These are phyloP conservation scores for Apiosordaria backusii DNA, from an alignment of 495 filamentous ascomycete species.

Conservation along the genomic window DNA sequence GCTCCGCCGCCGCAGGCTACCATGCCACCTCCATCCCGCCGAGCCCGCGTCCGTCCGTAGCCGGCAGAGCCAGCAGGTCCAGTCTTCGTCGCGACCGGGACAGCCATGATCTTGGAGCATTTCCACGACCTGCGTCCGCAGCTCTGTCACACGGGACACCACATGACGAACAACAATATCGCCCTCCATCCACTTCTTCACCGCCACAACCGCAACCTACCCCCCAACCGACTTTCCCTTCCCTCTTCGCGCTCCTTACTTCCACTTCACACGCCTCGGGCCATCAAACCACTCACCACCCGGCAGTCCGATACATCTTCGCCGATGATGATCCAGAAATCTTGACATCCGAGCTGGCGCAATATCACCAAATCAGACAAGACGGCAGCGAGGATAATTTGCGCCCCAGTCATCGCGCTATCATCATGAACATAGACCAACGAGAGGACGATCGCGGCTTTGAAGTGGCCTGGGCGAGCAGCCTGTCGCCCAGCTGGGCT, in stretches of 20 bases:
- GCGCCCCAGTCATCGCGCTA: conserved; percentile 44
- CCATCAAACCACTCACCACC: conserved; percentile 57
- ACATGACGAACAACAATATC: conserved; percentile 5
- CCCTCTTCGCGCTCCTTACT: conserved; percentile 64
- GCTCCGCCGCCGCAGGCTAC: conserved; percentile 25
- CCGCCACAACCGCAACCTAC: conserved; percentile 8
- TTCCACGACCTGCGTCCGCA: conserved; percentile 20
- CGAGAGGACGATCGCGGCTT: conserved; percentile 47
- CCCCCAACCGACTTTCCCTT: conserved; percentile 48
- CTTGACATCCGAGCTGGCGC: conserved; percentile 50
- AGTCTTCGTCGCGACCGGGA: conserved; percentile 31
- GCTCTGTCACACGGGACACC: conserved; percentile 12
- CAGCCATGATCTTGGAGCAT: conserved; percentile 14
- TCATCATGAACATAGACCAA: conserved; percentile 53
- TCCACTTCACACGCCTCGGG: conserved; percentile 35
- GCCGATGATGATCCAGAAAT: conserved; percentile 69
- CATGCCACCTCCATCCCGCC: conserved; percentile 23
- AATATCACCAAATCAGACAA: conserved; percentile 29
- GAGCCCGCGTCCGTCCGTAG: conserved; percentile 30
- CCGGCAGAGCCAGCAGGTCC: conserved; percentile 27
- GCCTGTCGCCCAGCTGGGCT: conserved; percentile 47
- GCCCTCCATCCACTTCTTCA: conserved; percentile 6
- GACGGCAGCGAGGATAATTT: conserved; percentile 14
- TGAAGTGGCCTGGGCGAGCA: conserved; percentile 45
- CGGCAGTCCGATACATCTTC: conserved; percentile 88